phyloP scores from a whole-genome alignment of 176 grass and related monocot genomes.

The Puya raimondii region DNA sequence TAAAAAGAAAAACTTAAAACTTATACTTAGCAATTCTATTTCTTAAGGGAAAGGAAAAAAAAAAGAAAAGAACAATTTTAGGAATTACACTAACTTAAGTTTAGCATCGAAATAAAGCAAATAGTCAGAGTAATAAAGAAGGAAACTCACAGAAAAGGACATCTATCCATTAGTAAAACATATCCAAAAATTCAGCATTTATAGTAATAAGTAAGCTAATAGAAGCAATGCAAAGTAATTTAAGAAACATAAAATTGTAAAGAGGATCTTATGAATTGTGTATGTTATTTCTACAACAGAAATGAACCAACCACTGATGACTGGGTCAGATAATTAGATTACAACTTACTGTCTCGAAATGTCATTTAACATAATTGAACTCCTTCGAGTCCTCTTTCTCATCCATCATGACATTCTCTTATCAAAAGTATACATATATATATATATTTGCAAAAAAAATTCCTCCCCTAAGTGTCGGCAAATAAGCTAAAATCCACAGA shows the following conservation, averaged over 20 bases:
- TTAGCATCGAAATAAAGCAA: no score
- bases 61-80: not conserved
- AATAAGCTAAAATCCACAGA: not conserved
- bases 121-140: not conserved
- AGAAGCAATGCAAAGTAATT: not conserved
- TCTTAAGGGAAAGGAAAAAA: not conserved
- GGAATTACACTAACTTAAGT: no score
- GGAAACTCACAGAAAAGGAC: not conserved
- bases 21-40: no score
- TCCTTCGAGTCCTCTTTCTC: not conserved
- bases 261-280: not conserved
- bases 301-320: not conserved
- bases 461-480: not conserved
- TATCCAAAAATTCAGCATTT: not conserved
- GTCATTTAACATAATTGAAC: not conserved
- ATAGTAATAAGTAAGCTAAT: not conserved
- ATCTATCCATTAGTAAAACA: not conserved
- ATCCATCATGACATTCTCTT: not conserved
- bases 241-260: not conserved
- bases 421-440: not conserved
- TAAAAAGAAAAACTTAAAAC: no score
- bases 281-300: slow-evolving; percentile 1
- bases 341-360: not conserved
- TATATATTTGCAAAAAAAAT: no score
- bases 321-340: not conserved